These are phyloP conservation scores for Eucalyptus regnans DNA, from an alignment of 345 rosid species.

Conservation along the genomic window DNA sequence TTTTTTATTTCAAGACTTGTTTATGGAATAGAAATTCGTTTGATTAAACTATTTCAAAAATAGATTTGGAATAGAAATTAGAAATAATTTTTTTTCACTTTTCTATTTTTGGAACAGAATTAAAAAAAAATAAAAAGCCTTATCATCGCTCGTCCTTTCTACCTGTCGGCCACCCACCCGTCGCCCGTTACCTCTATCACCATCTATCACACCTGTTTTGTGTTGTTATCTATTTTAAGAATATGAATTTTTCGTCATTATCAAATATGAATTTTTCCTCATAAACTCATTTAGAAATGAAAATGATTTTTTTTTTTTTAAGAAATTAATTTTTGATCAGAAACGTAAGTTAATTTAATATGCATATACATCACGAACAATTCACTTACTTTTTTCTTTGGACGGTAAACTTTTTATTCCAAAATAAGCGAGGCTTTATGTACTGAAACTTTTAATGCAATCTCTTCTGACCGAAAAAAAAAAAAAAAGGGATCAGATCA, in stretches of 20 bases:
- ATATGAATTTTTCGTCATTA: rapidly evolving
- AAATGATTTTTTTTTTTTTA: too few species aligned
- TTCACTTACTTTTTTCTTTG: not conserved
- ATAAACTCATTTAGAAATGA: rapidly evolving
- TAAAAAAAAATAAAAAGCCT: rapidly evolving
- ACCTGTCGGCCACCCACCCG: rapidly evolving
- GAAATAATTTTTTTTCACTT: too few species aligned
- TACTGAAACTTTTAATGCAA: not conserved
- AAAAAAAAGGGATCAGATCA: not conserved
- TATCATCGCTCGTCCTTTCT: rapidly evolving
- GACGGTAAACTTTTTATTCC: not conserved
- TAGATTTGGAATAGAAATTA: too few species aligned
- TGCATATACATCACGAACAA: not conserved
- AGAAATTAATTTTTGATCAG: rapidly evolving
- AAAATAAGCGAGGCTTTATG: not conserved
- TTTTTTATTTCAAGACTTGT: rapidly evolving
- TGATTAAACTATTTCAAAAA: too few species aligned
- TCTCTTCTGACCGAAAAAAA: not conserved
- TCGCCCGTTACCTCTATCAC: rapidly evolving
- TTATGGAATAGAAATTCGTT: rapidly evolving
- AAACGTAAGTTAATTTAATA: rapidly evolving
- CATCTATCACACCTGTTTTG: rapidly evolving
- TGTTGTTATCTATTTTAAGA: too few species aligned
- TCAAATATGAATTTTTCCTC: rapidly evolving
- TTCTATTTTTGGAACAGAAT: rapidly evolving